Conservation (phyloP, 768 basidiomycete genomes). For the Fomitopsis serialis region DNA sequence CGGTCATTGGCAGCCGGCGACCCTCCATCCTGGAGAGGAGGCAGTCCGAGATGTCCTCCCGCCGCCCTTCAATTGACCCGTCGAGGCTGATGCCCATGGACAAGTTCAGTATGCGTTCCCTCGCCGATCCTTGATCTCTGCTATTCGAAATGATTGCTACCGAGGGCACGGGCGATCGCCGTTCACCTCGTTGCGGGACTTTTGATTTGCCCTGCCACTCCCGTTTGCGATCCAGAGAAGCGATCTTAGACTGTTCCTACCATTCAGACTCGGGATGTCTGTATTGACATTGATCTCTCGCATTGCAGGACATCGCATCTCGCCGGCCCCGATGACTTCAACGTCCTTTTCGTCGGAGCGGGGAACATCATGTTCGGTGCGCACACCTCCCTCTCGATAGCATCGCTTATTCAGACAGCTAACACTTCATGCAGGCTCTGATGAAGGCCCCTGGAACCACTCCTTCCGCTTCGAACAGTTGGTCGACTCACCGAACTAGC, state of each 20-base stretch:
- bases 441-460: conserved; percentile 91
- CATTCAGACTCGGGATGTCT: too few species aligned
- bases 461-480: conserved; percentile 89
- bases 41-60: conserved; percentile 33
- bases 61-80: conserved; percentile 74
- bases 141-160: not conserved
- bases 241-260: too few species aligned
- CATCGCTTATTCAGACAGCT: not conserved
- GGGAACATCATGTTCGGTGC: conserved; percentile 98
- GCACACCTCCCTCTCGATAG: conserved; percentile 11
- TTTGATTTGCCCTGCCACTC: too few species aligned
- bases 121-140: not conserved
- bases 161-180: not conserved
- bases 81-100: conserved; percentile 74
- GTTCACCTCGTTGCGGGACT: too few species aligned
- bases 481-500: conserved; percentile 19
- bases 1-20: conserved; percentile 14
- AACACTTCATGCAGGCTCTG: conserved; percentile 49
- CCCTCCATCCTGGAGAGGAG: conserved; percentile 19
- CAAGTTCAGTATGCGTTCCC: conserved; percentile 39
- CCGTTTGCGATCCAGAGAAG: too few species aligned
- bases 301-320: conserved; percentile 40
- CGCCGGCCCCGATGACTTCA: conserved; percentile 72
- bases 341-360: conserved; percentile 92
- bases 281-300: not conserved